These are phyloP conservation scores for Chlamydomonas asymmetrica DNA, from an alignment of 139 green algal genomes.

Conservation along the genomic window DNA sequence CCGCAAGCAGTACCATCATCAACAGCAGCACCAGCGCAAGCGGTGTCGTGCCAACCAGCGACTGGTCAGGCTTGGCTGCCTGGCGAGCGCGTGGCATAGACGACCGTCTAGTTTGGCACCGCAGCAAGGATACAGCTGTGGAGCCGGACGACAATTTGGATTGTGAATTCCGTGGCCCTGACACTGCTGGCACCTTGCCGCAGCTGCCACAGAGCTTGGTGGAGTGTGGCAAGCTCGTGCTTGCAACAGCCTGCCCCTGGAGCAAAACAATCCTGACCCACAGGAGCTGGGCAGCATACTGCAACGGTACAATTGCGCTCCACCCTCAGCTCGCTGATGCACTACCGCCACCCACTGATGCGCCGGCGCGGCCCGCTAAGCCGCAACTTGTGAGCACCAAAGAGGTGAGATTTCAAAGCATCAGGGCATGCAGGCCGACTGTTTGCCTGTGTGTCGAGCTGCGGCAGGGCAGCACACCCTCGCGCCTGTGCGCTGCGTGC, in stretches of 20 bases:
- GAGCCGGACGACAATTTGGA: background rate
- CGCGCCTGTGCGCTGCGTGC: background rate
- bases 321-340: background rate
- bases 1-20: no score
- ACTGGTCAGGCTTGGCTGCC: constrained; percentile 40
- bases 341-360: background rate
- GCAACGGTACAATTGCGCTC: constrained; percentile 40
- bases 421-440: no score
- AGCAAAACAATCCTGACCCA: constrained; percentile 68
- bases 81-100: constrained; percentile 42
- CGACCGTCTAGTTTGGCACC: constrained; percentile 25
- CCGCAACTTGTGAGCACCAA: constrained; percentile 57
- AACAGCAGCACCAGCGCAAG: no score
- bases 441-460: no score
- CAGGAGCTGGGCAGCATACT: constrained; percentile 54
- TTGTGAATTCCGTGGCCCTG: constrained; percentile 13
- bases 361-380: constrained; percentile 46
- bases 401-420: constrained; percentile 10
- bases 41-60: no score
- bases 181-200: background rate
- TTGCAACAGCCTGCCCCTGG: constrained; percentile 53
- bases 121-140: background rate
- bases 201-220: constrained; percentile 28
- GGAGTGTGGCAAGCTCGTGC: constrained; percentile 20
- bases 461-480: no score